Base-by-base conservation (phyloP, 139 green algal genomes). In the Chlorella sp. region DNA sequence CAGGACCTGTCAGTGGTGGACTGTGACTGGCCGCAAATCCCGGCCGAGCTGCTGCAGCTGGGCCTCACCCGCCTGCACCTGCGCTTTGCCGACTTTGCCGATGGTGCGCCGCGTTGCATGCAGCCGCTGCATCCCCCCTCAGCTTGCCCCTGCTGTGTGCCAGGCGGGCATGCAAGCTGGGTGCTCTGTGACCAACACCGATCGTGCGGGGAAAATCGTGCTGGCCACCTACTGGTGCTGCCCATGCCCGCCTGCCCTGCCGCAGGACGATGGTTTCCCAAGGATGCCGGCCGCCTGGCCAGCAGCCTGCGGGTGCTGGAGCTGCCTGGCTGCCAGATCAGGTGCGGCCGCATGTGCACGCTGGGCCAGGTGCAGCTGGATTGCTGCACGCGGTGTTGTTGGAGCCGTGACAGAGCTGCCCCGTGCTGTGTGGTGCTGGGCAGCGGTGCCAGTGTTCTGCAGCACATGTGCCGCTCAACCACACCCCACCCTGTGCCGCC, bases 41-140 rank as follows among this genome's bases (percentile, higher is more conserved):
- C 78, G 0, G 16, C 16, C 2, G 78, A 73, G 78, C 38, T 83
- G 62, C 39, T 63, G 28, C 62, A 30, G 17, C 63, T 83, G 62
- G 62, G 62, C 36, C 78, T 83, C 62, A 83, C 78, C 17, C 78
- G 78, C 78, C 78, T 83, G 78, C 62, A 63, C 62, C 60, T 83
- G 20, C 78, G 78, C 62, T 83, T 47, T n/a, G 78, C 78, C 62
- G 78, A 83, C 39, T 74, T 83, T 25, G 34, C 21, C 38, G 62
- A 74, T 16, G 38, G 38, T 74, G 78, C 6, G 44, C 51, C 44
- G 6, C 44, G 6, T 51, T 6, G 44, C 44, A 16, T 60, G 51
- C 51, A 4, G 51, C 12, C 11, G 18, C 12, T 20, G 51, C n/a
- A n/a, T n/a, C n/a, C n/a, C n/a, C n/a, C n/a, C n/a, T n/a, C n/a